Base-by-base conservation (phyloP, 306 rosid genomes). In the Amphicarpaea edgeworthii region DNA sequence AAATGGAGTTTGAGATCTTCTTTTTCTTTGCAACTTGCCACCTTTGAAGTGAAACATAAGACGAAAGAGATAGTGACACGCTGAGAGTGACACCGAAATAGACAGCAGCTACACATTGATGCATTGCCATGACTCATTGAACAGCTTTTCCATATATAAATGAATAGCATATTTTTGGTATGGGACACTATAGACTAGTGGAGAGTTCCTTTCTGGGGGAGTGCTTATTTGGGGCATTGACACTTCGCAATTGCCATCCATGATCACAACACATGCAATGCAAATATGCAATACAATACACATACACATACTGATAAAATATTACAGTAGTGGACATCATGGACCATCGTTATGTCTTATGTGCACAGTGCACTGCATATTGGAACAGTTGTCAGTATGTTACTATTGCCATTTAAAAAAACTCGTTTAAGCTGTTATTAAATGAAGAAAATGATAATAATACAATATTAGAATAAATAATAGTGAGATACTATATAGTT, bases 141-240 rank as follows among this genome's bases (percentile, higher is more conserved):
- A 32, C 0, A 21, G 2, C 34, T 57, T 57, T 23, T 12, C 37
- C 63, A 28, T 30, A n/a, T n/a, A n/a, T n/a, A n/a, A 30, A 1
- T 20, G 19, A 41, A 65, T 2, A 20, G n/a, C 49, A 3, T 47
- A 14, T 10, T 26, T 49, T 38, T 50, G 64, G 76, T 7, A 68
- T 68, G 72, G 59, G 42, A 58, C 42, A 38, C n/a, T n/a, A n/a
- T 0, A 2, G 11, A 53, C 9, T 45, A 28, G 14, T 1, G 9
- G 15, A 55, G 10, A 20, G 73, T 21, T 68, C 11, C 73, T 28
- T 28, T 73, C 73, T 60, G 63, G 83, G 83, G 86, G 1, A 78
- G 83, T 61, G 73, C 70, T 60, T 60, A 83, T 78, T 68, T 60
- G 83, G 83, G 37, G 6, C 68, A 42, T 12, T 28, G 32, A 5